Evolutionary conservation across 257 asterid species (phyloP).

Genomic region (Voacanga thouarsii): DNA sequence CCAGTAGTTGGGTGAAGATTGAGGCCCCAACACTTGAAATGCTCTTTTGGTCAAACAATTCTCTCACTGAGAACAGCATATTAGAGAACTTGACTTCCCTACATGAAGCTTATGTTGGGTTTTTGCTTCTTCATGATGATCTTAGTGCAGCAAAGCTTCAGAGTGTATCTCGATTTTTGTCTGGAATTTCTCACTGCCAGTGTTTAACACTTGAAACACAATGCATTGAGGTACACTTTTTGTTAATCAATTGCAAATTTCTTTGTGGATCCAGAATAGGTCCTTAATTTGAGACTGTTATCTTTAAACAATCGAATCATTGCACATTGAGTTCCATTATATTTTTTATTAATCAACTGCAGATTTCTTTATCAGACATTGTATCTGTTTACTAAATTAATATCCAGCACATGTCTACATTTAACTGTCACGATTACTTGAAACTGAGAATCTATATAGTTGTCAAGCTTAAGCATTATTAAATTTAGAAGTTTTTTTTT

Average conservation of each 20-base stretch:
- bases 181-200: conserved; percentile 55
- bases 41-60: conserved; percentile 56
- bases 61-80: conserved; percentile 45
- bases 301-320: no score
- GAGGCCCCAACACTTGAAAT: conserved; percentile 42
- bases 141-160: conserved; percentile 38
- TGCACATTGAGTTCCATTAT: no score
- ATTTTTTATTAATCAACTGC: no score
- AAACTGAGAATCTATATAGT: no score
- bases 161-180: conserved; percentile 52
- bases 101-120: conserved; percentile 52
- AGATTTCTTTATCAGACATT: no score
- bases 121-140: conserved; percentile 34
- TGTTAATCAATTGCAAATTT: background rate
- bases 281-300: no score
- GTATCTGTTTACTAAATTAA: no score
- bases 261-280: no score
- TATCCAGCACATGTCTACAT: no score
- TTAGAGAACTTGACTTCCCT: conserved; percentile 39
- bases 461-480: no score
- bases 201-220: conserved; percentile 49
- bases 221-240: conserved; percentile 54
- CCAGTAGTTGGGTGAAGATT: conserved; percentile 44
- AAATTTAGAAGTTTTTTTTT: no score
- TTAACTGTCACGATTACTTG: no score